Base-by-base conservation (phyloP, 768 basidiomycete species). In the Pleurotus citrinopileatus region DNA sequence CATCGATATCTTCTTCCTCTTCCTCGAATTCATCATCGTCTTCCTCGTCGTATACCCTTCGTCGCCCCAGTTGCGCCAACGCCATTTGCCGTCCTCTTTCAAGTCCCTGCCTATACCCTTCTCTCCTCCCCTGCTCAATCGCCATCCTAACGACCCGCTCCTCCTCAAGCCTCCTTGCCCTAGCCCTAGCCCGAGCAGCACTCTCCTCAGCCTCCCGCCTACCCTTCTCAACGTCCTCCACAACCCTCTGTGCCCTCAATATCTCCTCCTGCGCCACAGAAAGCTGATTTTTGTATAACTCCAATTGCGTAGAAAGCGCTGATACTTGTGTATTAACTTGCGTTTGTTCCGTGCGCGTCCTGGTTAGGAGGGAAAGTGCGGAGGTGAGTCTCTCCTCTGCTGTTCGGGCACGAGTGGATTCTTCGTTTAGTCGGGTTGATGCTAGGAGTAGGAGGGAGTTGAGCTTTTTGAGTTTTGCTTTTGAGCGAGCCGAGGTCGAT, bases 151-250 rank as follows among this genome's bases (percentile, higher is more conserved):
- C 55, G 43, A 82, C 61, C 28, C 74, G 75, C 59, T 82, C 78
- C 60, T 88, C 78, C 48, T 79, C 75, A 22, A 86, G 58, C 66
- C 75, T 80, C 46, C 88, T 76, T 26, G 80, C 71, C 55, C 70
- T 75, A 19, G 73, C 74, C 54, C 84, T 75, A 23, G 81, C 72
- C 50, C 78, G 75, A 1, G 84, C 76, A 4, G 82, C 85, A 9
- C 80, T 79, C 58, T 82, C 78, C 66, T 89, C 87, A 28, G 87
- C 86, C 7, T 80, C 73, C 53, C 76, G 69, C 28, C 84, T 71
- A 61, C 20, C 32, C 32, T 36, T 22, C 48, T 50, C 48, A n/a
- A 50, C 48, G 17, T 36, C 48, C 19, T 50, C 48, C 3, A 50
- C 48, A 2, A 50, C 34, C 20, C 29, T 20, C 22, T 50, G 48